Evolutionary conservation across 768 basidiomycete genomes (phyloP).

Genomic region (Asterophora parasitica): DNA sequence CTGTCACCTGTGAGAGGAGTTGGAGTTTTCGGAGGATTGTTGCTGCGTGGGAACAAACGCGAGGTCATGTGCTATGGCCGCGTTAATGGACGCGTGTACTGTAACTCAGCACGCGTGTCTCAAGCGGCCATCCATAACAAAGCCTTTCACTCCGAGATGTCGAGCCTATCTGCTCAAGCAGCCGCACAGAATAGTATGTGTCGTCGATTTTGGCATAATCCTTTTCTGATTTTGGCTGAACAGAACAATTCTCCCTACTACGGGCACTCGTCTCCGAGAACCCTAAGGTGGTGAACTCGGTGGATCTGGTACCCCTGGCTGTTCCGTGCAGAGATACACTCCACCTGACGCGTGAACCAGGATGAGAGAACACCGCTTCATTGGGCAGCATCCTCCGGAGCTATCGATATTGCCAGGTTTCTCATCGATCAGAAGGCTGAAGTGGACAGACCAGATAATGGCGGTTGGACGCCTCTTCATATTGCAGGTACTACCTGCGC

Average conservation of each 20-base stretch:
- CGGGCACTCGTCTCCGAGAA: conserved; percentile 61
- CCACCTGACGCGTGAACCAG: conserved; percentile 28
- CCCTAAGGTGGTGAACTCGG: conserved; percentile 52
- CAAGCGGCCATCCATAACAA: too few relatives aligned
- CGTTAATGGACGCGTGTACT: too few relatives aligned
- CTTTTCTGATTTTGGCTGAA: background rate
- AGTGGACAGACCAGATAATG: conserved; percentile 58
- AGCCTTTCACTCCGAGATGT: conserved; percentile 7
- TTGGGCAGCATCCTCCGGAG: conserved; percentile 77
- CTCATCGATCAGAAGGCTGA: conserved; percentile 69
- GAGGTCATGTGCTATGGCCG: too few relatives aligned
- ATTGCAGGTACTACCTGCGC: conserved; percentile 52
- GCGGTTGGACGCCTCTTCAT: conserved; percentile 77
- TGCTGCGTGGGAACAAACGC: too few relatives aligned
- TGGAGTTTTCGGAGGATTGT: too few relatives aligned
- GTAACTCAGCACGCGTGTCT: too few relatives aligned
- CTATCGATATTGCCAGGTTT: conserved; percentile 60
- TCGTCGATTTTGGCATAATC: background rate
- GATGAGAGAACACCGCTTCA: conserved; percentile 81
- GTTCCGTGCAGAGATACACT: background rate
- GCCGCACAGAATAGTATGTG: conserved; percentile 66
- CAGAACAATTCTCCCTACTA: conserved; percentile 71
- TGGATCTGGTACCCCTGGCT: conserved; percentile 48
- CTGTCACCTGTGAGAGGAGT: too few relatives aligned
- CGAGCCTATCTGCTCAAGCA: conserved; percentile 46